Base-by-base conservation (phyloP, 2,329 filamentous ascomycete species). In the Claviceps humidiphila region DNA sequence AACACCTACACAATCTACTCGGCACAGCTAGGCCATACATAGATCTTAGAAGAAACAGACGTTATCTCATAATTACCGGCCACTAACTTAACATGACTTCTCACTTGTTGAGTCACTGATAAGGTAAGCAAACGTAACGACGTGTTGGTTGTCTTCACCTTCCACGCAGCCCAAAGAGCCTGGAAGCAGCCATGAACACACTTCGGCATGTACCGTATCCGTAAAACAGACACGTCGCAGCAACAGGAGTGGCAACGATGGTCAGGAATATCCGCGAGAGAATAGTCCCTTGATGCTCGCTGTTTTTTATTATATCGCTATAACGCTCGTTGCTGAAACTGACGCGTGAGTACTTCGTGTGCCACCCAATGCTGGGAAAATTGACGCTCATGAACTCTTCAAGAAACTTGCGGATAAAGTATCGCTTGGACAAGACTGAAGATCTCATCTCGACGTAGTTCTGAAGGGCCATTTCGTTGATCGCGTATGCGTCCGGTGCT, bases 391-490 rank as follows among this genome's bases (percentile, higher is more conserved):
- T 71, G 38, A 77, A 80, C 71, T 98, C 93, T 64, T 98, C 93
- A 14, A 96, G 71, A 58, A 74, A 82, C 68, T 98, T 98, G 52
- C 93, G 81, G 9, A 93, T 65, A 38, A 84, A 78, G 63, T 97
- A 97, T 0, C 84, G 63, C 0, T 80, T 82, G 1, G 83, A 89
- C 41, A 85, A 81, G 8, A 97, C 93, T 3, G 87, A 87, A 0
- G 84, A 79, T 9, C 90, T 81, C 93, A 98, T 98, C 69, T 98
- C 93, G 47, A 84, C 75, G 65, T 96, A 97, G 64, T 98, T 98
- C 47, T 87, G 78, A 37, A 94, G 76, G 0, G 93, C 93, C 3
- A 98, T 78, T 59, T 95, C 87, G 62, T 94, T 95, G 71, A 98
- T 96, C 0, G 89, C 83, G 59, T 91, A 81, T 0, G 89, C 86